Conservation (phyloP, 225 moss, liverwort and hornwort species). For the Ulota crispa region DNA sequence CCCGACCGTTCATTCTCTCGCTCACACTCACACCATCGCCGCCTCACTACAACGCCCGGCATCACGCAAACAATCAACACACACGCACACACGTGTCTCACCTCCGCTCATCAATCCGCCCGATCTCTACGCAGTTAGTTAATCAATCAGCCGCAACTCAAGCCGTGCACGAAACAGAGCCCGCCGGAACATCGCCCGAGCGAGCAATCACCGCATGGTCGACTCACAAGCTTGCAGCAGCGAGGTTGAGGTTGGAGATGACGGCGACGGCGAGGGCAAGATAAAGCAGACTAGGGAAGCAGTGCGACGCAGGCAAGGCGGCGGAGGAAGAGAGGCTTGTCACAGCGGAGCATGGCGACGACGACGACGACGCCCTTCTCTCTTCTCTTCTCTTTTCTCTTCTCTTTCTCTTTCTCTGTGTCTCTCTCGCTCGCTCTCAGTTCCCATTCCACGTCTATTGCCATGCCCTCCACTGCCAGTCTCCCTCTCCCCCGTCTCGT, state of each 20-base stretch:
- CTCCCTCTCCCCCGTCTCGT: background rate
- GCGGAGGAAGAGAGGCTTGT: constrained; percentile 1
- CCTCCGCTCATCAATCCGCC: constrained; percentile 42
- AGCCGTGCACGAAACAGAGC: constrained; percentile 32
- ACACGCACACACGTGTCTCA: background rate
- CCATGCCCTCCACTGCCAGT: background rate
- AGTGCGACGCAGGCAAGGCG: constrained; percentile 30
- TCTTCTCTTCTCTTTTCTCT: background rate
- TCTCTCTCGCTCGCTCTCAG: no score
- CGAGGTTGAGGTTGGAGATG: no score
- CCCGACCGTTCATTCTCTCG: background rate
- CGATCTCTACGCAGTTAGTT: constrained; percentile 14
- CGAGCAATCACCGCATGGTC: constrained; percentile 1
- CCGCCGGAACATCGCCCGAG: constrained; percentile 48
- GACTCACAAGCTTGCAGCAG: background rate
- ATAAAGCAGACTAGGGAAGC: constrained; percentile 18
- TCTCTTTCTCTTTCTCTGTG: background rate
- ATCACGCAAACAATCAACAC: background rate
- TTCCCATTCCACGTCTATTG: constrained; percentile 24
- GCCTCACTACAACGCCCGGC: background rate
- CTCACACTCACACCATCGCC: background rate
- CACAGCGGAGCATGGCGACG: constrained; percentile 31
- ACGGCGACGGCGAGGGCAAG: background rate
- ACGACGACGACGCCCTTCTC: background rate
- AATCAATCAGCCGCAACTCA: constrained; percentile 29